A percentile compares a stretch with the other conserved stretches of the same genome.
phyloP scores from a whole-genome alignment of 352 stramenopile genomes.

The Globisporangium irregulare region DNA sequence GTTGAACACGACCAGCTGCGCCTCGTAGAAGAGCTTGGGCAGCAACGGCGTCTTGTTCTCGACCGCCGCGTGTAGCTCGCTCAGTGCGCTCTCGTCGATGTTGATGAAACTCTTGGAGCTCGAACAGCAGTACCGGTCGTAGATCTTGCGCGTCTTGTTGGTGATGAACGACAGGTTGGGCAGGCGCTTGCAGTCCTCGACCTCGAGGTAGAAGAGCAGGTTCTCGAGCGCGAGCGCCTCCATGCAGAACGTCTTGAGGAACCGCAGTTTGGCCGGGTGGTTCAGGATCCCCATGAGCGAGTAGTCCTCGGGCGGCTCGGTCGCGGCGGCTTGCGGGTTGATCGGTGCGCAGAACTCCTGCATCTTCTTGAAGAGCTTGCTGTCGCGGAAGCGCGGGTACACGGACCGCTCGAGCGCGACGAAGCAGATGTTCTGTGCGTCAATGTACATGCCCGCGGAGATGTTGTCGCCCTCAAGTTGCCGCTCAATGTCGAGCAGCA shows the following conservation, averaged over 20 bases:
- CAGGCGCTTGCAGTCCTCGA: conserved; percentile 82
- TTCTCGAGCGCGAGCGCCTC: conserved; percentile 80
- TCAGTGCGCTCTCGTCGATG: conserved; percentile 29
- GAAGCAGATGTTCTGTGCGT: conserved; percentile 64
- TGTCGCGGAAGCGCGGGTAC: conserved; percentile 75
- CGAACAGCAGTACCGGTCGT: conserved; percentile 67
- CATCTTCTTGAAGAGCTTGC: conserved; percentile 77
- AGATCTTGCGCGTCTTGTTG: conserved; percentile 74
- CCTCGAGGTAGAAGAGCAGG: conserved; percentile 80
- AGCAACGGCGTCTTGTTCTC: conserved; percentile 44
- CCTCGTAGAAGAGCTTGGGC: conserved; percentile 71
- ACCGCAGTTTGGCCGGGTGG: conserved; percentile 73
- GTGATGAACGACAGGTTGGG: conserved; percentile 81
- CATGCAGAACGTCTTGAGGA: conserved; percentile 87
- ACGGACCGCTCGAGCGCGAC: conserved; percentile 69
- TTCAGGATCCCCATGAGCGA: conserved; percentile 58
- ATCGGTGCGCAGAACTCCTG: conserved; percentile 56
- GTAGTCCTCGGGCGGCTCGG: conserved; percentile 43
- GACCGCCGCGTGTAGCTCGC: conserved; percentile 45
- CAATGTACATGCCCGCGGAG: conserved; percentile 64
- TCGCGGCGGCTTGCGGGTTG: conserved; percentile 14
- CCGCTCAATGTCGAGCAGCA: conserved; percentile 67
- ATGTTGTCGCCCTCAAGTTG: conserved; percentile 60
- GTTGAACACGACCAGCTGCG: conserved; percentile 50
- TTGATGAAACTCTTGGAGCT: conserved; percentile 48